A percentile compares a stretch with the other conserved stretches of the same genome.
phyloP scores from a whole-genome alignment of 2,329 filamentous ascomycete species.

The Fusarium sp. region DNA sequence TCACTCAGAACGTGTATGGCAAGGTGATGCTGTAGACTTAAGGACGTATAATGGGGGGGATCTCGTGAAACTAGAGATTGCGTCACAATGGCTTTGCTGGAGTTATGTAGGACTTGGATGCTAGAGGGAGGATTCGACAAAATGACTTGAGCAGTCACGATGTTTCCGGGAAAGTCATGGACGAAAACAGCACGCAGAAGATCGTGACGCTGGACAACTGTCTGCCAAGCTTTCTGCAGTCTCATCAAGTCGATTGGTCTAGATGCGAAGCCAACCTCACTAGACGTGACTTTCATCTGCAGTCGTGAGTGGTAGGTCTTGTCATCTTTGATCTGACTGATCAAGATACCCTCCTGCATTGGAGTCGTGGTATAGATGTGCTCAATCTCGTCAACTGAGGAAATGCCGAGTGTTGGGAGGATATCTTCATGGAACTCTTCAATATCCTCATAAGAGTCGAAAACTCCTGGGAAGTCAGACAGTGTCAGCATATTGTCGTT shows the following conservation, averaged over 20 bases:
- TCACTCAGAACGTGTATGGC: background rate
- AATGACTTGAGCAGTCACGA: background rate
- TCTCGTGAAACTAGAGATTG: background rate
- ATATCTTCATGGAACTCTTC: constrained; percentile 8
- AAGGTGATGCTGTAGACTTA: constrained; percentile 8
- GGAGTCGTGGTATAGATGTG: background rate
- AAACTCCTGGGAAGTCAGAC: constrained; percentile 12
- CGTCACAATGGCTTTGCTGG: background rate
- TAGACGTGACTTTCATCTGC: background rate
- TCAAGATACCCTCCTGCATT: constrained; percentile 14
- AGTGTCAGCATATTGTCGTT: background rate
- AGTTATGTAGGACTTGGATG: background rate
- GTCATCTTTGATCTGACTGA: constrained; percentile 5
- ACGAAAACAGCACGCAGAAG: background rate
- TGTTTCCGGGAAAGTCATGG: background rate
- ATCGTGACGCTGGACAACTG: background rate
- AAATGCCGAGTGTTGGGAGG: background rate
- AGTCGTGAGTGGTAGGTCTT: constrained; percentile 10
- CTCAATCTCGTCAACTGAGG: constrained; percentile 2
- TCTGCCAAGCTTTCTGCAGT: constrained; percentile 4
- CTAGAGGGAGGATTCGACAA: background rate
- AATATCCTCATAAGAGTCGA: constrained; percentile 3
- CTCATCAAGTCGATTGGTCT: background rate
- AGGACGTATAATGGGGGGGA: background rate
- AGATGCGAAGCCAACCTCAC: no score